Percentiles rank a stretch among this genome's conserved stretches.
phyloP scores from a whole-genome alignment of 805 yeast species.

The Starmerella apis region DNA sequence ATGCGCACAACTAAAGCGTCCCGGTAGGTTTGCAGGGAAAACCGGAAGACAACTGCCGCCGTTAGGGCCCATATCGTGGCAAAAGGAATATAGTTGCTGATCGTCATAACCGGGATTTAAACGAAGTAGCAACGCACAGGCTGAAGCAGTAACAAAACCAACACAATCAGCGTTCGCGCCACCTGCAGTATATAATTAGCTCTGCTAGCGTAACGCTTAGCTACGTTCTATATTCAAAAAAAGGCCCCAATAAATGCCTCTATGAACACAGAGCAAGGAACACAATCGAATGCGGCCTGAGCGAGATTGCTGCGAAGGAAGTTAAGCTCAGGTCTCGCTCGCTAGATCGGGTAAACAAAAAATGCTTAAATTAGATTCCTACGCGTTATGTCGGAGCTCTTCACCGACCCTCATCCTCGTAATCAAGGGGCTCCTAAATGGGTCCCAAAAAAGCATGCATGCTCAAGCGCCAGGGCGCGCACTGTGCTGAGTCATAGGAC shows the following conservation, averaged over 20 bases:
- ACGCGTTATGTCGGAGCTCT: background rate
- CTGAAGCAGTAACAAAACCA: no score
- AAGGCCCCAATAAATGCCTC: background rate
- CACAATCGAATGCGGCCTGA: background rate
- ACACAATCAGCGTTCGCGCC: no score
- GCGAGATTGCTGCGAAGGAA: background rate
- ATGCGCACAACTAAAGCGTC: background rate
- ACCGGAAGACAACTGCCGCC: conserved; percentile 6
- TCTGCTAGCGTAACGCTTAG: background rate
- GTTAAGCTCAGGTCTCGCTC: background rate
- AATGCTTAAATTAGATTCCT: background rate
- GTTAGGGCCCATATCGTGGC: conserved; percentile 1
- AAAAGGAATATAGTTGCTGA: background rate
- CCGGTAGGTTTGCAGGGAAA: background rate
- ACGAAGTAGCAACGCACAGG: no score
- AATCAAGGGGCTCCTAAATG: background rate
- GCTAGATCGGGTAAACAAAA: background rate
- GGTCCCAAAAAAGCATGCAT: background rate
- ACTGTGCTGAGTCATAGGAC: background rate
- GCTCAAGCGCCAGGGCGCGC: no score
- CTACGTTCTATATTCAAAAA: background rate
- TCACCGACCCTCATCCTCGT: background rate
- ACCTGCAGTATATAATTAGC: no score
- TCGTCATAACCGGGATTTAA: background rate
- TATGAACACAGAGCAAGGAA: background rate